Conservation (phyloP, 129 eudicot genomes). For the Helichrysum umbraculigerum region DNA sequence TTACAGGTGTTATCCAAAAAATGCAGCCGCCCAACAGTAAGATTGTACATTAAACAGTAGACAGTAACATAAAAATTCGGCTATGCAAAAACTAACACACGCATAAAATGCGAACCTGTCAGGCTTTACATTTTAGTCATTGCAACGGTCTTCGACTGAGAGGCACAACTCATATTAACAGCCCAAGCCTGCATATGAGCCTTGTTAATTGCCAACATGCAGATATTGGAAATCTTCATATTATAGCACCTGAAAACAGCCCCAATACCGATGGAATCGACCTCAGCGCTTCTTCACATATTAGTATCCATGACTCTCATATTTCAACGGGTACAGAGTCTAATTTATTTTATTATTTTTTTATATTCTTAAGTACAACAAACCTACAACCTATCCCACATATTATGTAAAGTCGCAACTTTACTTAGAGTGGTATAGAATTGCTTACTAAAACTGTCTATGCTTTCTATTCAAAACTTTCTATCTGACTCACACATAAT, state of each 20-base stretch:
- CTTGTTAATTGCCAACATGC: slow-evolving; percentile 21
- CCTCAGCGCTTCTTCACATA: slow-evolving; percentile 21
- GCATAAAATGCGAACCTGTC: not conserved
- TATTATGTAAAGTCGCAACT: too few relatives aligned
- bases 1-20: not conserved
- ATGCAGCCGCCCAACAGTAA: slow-evolving; percentile 6
- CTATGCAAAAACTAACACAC: not conserved
- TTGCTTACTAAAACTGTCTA: too few relatives aligned
- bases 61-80: not conserved
- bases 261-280: slow-evolving; percentile 55
- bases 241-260: slow-evolving; percentile 37
- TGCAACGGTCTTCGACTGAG: slow-evolving; percentile 39
- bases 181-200: slow-evolving; percentile 38
- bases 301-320: slow-evolving; percentile 27
- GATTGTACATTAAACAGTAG: not conserved
- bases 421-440: too few relatives aligned
- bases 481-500: too few relatives aligned
- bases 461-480: too few relatives aligned
- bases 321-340: slow-evolving; percentile 33
- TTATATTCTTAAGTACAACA: not conserved
- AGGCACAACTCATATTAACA: slow-evolving; percentile 32
- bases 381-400: not conserved
- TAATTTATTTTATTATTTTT: not conserved
- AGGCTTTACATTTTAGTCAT: slow-evolving; percentile 41
- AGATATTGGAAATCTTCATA: slow-evolving; percentile 12